Evolutionary conservation across 2,329 filamentous ascomycete genomes (phyloP).

Genomic region (Gnomoniopsis smithogilvyi): DNA sequence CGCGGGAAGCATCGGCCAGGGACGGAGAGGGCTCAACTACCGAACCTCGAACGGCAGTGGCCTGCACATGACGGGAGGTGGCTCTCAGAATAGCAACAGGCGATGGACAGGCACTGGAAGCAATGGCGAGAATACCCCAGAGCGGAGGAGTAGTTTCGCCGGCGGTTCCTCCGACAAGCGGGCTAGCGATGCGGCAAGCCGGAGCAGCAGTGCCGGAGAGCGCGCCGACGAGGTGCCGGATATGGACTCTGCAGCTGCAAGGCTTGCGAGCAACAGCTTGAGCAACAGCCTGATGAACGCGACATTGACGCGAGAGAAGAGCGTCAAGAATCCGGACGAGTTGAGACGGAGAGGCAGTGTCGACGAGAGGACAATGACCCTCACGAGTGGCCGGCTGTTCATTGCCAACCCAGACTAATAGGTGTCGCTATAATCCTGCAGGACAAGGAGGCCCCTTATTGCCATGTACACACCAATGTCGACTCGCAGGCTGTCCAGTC

Average conservation of each 20-base stretch:
- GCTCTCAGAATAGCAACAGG: slow-evolving; percentile 16
- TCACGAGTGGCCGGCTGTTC: slow-evolving; percentile 70
- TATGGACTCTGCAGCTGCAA: slow-evolving; percentile 41
- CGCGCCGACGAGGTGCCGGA: slow-evolving; percentile 59
- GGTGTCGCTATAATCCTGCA: background rate
- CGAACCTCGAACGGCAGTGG: slow-evolving; percentile 40
- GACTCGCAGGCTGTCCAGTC: background rate
- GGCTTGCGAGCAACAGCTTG: slow-evolving; percentile 37
- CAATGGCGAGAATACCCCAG: slow-evolving; percentile 43
- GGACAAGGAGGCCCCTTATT: background rate
- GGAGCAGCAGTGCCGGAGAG: slow-evolving; percentile 57
- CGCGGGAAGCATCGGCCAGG: slow-evolving; percentile 36
- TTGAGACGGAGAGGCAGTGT: slow-evolving; percentile 75
- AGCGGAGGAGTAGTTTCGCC: slow-evolving; percentile 51
- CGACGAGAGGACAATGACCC: slow-evolving; percentile 76
- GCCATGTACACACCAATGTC: background rate
- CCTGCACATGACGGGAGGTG: slow-evolving; percentile 17
- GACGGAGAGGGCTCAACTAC: slow-evolving; percentile 46
- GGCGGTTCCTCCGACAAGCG: slow-evolving; percentile 37
- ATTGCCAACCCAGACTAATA: slow-evolving; percentile 82
- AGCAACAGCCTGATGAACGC: slow-evolving; percentile 58
- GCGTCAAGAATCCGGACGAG: slow-evolving; percentile 66
- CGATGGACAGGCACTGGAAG: slow-evolving; percentile 16
- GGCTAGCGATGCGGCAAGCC: slow-evolving; percentile 42
- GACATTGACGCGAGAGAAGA: slow-evolving; percentile 60